Evolutionary conservation across 768 basidiomycete genomes (phyloP).

Genomic region (Collybia nuda): DNA sequence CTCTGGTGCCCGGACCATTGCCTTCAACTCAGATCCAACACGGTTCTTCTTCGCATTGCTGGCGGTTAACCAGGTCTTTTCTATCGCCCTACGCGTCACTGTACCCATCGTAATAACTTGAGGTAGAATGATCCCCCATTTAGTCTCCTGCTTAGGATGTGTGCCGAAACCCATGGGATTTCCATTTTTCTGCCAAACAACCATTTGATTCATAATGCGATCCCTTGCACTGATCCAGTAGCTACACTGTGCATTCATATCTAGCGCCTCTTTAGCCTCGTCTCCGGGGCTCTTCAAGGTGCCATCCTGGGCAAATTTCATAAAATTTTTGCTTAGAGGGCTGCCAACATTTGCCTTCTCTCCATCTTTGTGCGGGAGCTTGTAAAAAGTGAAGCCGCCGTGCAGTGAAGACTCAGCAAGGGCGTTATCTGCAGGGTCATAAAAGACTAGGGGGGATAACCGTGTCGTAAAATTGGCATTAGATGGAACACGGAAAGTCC

Average conservation of each 20-base stretch:
- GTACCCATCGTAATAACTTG: conserved; percentile 99
- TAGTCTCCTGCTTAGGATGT: conserved; percentile 31
- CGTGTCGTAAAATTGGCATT: conserved; percentile 45
- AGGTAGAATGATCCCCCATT: conserved; percentile 91
- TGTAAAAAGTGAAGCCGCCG: conserved; percentile 72
- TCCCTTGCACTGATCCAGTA: conserved; percentile 98
- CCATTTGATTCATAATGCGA: conserved; percentile 89
- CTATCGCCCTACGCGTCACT: conserved; percentile 94
- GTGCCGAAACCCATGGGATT: conserved; percentile 52
- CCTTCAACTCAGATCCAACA: conserved; percentile 97
- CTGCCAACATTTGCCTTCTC: conserved; percentile 94
- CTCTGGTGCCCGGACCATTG: conserved; percentile 92
- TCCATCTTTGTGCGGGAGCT: conserved; percentile 95
- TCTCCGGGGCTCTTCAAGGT: conserved; percentile 79
- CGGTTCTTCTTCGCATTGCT: conserved; percentile 98
- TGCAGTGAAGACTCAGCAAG: conserved; percentile 50
- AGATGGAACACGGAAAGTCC: conserved; percentile 81
- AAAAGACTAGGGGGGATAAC: conserved; percentile 51
- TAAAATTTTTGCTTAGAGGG: conserved; percentile 85
- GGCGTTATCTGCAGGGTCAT: conserved; percentile 58
- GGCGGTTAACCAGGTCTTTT: conserved; percentile 97
- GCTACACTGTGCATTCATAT: conserved; percentile 92
- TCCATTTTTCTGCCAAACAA: conserved; percentile 71
- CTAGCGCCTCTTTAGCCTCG: conserved; percentile 81
- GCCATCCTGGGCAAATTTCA: conserved; percentile 86